Base-by-base conservation (phyloP, 2,329 filamentous ascomycete genomes). In the Talaromyces piceae region DNA sequence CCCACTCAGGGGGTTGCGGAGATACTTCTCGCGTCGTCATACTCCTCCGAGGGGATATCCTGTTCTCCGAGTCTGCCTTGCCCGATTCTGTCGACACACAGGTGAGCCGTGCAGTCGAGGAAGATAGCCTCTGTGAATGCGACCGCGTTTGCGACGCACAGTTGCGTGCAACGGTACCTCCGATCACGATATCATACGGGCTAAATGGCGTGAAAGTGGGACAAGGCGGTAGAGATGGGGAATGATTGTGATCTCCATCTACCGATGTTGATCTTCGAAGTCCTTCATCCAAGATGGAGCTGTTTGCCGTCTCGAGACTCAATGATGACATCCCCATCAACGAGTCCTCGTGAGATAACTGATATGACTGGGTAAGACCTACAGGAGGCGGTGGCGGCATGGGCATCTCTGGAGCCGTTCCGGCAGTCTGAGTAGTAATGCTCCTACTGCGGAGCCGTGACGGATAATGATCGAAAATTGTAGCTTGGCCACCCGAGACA, bases 301-400 rank as follows among this genome's bases (percentile, higher is more conserved):
- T 70, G 52, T 68, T 65, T 3, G 64, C 67, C 1, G 66, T 70
- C 47, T 68, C 67, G 1, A 69, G 51, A 47, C 67, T 70, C 53
- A 67, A 54, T 1, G 65, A 67, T 11, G 67, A 70, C 33, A 67
- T 57, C 3, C 67, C 60, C 56, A 64, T 59, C 4, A 58, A 49
- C 4, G 66, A 69, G 49, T 68, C 66, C 37, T 68, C 67, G 50
- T 61, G 61, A 23, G 64, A 58, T 12, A 68, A 59, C 27, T 60
- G 63, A 50, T 67, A 63, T 30, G 65, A 57, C n/a, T 59, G 58
- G 16, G 58, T 59, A 50, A 59, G 63, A 8, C 63, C 61, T 41
- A 60, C 56, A 1, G 68, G 69, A 1, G 68, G 69, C 28, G 65
- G 59, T 5, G 67, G 63, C 20, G 68, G 70, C 28, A 71, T 57